A percentile compares a stretch with the other conserved stretches of the same genome.
Conservation (phyloP, 805 yeast genomes). For the Myxozyma neglecta region DNA sequence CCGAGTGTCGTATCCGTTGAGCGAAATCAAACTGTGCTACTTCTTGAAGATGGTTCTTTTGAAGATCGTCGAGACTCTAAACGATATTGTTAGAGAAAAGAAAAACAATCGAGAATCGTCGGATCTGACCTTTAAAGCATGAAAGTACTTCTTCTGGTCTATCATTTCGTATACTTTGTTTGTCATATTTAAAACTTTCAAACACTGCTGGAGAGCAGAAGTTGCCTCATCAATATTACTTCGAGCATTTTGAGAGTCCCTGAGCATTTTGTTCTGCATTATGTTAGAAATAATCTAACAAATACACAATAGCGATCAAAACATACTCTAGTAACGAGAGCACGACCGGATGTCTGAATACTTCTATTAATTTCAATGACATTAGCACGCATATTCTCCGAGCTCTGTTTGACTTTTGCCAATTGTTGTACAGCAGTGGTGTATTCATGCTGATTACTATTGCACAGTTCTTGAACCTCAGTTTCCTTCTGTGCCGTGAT, state of each 20-base stretch:
- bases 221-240: conserved; percentile 71
- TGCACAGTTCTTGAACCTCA: conserved; percentile 62
- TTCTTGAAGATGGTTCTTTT: conserved; percentile 65
- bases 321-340: conserved; percentile 50
- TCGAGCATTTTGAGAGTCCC: conserved; percentile 63
- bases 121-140: conserved; percentile 61
- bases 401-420: conserved; percentile 56
- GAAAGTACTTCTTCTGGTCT: conserved; percentile 71
- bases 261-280: conserved; percentile 52
- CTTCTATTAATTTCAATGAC: conserved; percentile 57
- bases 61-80: conserved; percentile 66
- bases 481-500: conserved; percentile 61
- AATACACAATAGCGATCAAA: conserved; percentile 8
- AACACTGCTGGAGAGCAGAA: conserved; percentile 65
- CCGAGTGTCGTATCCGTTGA: conserved; percentile 61
- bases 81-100: background rate
- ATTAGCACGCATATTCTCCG: conserved; percentile 57
- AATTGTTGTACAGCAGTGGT: conserved; percentile 58
- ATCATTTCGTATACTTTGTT: conserved; percentile 83
- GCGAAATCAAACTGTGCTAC: conserved; percentile 71
- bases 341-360: conserved; percentile 63
- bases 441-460: conserved; percentile 55
- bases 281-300: background rate
- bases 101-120: background rate
- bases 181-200: conserved; percentile 80